These are phyloP conservation scores for Proliferodiscus dingleyae DNA, from an alignment of 2,329 filamentous ascomycete genomes.

Conservation along the genomic window DNA sequence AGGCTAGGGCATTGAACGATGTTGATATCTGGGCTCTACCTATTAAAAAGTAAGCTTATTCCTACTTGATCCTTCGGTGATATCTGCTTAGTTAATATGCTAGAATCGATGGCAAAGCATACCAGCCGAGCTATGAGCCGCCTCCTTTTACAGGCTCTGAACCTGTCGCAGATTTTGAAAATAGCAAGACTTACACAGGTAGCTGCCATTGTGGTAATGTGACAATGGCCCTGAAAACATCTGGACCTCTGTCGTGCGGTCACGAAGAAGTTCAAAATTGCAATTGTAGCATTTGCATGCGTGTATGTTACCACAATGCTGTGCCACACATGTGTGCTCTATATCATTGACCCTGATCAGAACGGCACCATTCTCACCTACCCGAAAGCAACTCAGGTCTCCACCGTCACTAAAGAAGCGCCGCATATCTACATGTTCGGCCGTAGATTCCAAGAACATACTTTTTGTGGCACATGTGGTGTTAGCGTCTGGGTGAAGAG, in stretches of 20 bases:
- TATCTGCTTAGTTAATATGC: neutral
- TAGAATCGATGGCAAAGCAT: slow-evolving; percentile 15
- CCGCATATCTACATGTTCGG: slow-evolving; percentile 5
- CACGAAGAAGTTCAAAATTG: slow-evolving; percentile 16
- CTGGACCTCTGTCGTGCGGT: slow-evolving; percentile 3
- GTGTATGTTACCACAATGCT: neutral
- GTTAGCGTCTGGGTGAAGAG: slow-evolving; percentile 1
- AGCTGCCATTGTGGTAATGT: slow-evolving; percentile 26
- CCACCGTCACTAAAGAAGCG: neutral
- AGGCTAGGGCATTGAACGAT: slow-evolving; percentile 18
- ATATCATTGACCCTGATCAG: neutral
- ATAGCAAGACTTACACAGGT: slow-evolving; percentile 20
- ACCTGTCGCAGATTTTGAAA: slow-evolving; percentile 13
- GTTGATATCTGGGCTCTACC: slow-evolving; percentile 16
- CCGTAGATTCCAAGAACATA: neutral
- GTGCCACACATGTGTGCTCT: neutral
- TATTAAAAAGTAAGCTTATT: slow-evolving; percentile 8
- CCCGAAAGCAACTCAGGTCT: neutral
- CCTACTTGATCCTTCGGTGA: neutral
- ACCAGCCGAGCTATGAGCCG: slow-evolving; percentile 15
- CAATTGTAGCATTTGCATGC: slow-evolving; percentile 16
- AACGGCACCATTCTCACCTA: neutral
- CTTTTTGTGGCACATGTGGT: slow-evolving; percentile 5
- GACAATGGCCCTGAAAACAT: slow-evolving; percentile 18
- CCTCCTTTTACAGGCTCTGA: slow-evolving; percentile 9